Evolutionary conservation across 176 grass and related monocot species (phyloP), one percentile per base, ranked within the genome.

Genomic region (Eleusine indica): DNA sequence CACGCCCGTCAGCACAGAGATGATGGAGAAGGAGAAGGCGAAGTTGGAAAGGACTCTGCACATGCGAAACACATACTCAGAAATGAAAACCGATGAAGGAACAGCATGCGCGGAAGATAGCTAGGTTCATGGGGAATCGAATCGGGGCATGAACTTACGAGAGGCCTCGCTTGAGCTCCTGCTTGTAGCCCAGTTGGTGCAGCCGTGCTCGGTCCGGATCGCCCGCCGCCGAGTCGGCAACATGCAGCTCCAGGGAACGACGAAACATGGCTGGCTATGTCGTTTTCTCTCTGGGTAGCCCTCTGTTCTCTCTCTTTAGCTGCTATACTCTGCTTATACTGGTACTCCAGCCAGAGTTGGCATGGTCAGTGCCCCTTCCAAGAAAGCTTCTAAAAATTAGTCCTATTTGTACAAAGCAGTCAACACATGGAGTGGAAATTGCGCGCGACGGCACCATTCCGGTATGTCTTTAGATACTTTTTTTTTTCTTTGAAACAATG

Each of bases 101-200:
- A 22, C 9, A 9, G 21, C 56, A 22, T 60, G 4, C 7, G 25
- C 25, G 0, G 54, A 1, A 1, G 44, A 2, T 12, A 11, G 44
- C 9, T 47, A 6, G 15, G 53, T 57, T 1, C 6, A 15, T 51
- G 11, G 70, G 49, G 18, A 79, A 60, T 13, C 3, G 40, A 79
- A 60, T 13, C 3, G 40, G 15, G 28, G 56, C 56, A 22, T 60
- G 19, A 60, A 21, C 54, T 66, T 90, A 94, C 92, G 89, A 91
- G 63, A 94, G 92, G 62, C 83, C 86, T 41, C 92, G 89, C 78
- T 89, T 94, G 75, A 94, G 92, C 86, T 94, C 89, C 84, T 94
- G 92, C 86, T 94, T 94, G 81, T 94, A 94, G 10, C 92, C 92
- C 0, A 94, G 83, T 75, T 94, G 73, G 52, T 49, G 74, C 48